Base-by-base conservation (phyloP, 345 rosid genomes). In the Eucalyptus melliodora region DNA sequence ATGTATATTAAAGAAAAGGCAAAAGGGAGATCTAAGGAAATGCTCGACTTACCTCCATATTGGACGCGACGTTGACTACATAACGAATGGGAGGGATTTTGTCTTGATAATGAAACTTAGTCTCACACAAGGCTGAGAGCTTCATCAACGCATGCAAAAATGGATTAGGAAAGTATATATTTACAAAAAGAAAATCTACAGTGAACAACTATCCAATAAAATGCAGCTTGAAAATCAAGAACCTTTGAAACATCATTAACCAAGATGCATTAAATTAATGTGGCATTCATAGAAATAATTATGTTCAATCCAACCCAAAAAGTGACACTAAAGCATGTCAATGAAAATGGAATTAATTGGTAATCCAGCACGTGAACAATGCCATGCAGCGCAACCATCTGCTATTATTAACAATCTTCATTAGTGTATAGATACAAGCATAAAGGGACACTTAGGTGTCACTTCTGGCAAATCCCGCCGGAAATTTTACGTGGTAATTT, bases 91-190 rank as follows among this genome's bases (percentile, higher is more conserved):
- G 96, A 88, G 94, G 95, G 88, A 80, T 89, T 91, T 97, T 97
- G 93, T 97, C 99, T 91, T 92, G 98, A 91, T 95, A 95, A 94
- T 97, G 99, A 91, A 97, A 97, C 90, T 88, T 88, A 47, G 96
- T 95, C 96, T 97, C 98, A 37, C 97, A 94, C 89, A 97, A 92
- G 87, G 98, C 95, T 89, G 98, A 91, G 90, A 97, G 97, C 99
- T 97, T 93, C 97, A 95, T 87, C 69, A 86, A 93, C 87, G 91
- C 83, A 88, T 87, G 11, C 91, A 90, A 62, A 65, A 86, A 51
- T 92, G 87, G 92, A 89, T 87, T 89, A 21, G 72, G 72, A 55
- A 62, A 77, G 88, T 81, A 23, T 87, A 40, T 47, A 37, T 34
- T 81, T 40, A 80, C 30, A 50, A 34, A 67, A 19, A 86, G 17